Base-by-base conservation (phyloP, 179 eudicot genomes). In the Heliamphora pulchella region DNA sequence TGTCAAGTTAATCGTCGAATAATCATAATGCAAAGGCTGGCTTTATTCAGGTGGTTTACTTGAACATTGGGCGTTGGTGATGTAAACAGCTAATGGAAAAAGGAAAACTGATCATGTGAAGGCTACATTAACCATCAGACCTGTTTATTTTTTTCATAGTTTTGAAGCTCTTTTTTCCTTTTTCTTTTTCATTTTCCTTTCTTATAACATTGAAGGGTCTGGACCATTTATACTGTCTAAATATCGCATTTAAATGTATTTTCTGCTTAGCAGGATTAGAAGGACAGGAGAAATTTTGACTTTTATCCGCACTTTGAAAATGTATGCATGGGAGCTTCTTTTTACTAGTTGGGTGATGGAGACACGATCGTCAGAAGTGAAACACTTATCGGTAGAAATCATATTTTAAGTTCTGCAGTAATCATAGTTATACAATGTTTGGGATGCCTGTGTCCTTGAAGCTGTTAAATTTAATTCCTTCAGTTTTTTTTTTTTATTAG, bases 261-360 rank as follows among this genome's bases (percentile, higher is more conserved):
- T 67, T 5, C 73, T 59, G 5, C 50, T 80, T 86, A 47, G 80
- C 89, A 95, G 98, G 90, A 94, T 95, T 79, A 92, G 97, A 84
- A 92, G 86, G 84, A 91, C 96, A 20, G 91, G 96, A 79, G 99
- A 96, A 84, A 89, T 96, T 74, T 83, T 93, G 77, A 87, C 92
- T 53, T 80, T 87, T 83, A 96, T 93, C 77, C 97, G 99, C 71
- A 96, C 96, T 75, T 78, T 93, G 79, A 96, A 96, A 90, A 91
- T 96, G 99, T 93, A 96, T 85, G 95, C 93, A 73, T 96, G 98
- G 99, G 99, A 96, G 82, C 85, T 85, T 76, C 91, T 92, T 51
- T 96, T 96, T 84, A 77, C 90, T 71, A 86, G 87, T 80, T 91
- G 94, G 97, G 90, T 96, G 90, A 92, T 89, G 89, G 89, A 91